phyloP scores from a whole-genome alignment of 2,329 filamentous ascomycete genomes.

The Neofusicoccum sp. region DNA sequence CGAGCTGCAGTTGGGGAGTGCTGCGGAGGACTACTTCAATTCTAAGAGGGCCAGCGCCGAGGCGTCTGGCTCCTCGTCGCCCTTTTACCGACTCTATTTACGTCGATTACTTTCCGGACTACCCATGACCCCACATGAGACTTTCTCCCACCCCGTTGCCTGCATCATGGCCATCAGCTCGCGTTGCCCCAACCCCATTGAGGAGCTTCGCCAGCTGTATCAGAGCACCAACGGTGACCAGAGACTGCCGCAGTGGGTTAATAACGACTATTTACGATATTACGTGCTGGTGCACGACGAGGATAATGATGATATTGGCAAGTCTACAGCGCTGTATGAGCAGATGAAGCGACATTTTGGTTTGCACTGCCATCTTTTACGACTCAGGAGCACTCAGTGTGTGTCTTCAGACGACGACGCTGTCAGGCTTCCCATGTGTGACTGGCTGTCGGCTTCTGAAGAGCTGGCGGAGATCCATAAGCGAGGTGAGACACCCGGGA shows the following conservation, averaged over 20 bases:
- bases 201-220: slow-evolving; percentile 81
- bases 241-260: slow-evolving; percentile 78
- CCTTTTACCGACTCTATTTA: slow-evolving; percentile 83
- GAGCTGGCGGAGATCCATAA: slow-evolving; percentile 72
- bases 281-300: slow-evolving; percentile 97
- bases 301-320: slow-evolving; percentile 86
- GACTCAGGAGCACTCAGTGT: slow-evolving; percentile 80
- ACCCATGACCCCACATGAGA: slow-evolving; percentile 79
- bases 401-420: slow-evolving; percentile 90
- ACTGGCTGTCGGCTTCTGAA: slow-evolving; percentile 87
- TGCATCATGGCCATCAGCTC: slow-evolving; percentile 95
- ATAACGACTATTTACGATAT: slow-evolving; percentile 89
- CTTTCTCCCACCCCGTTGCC: slow-evolving; percentile 90
- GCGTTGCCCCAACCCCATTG: slow-evolving; percentile 76
- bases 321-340: slow-evolving; percentile 87
- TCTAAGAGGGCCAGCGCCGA: slow-evolving; percentile 31
- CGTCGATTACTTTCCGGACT: slow-evolving; percentile 78
- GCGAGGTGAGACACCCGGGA: slow-evolving; percentile 47
- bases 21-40: slow-evolving; percentile 43
- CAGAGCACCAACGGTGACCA: slow-evolving; percentile 76
- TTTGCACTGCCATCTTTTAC: slow-evolving; percentile 86
- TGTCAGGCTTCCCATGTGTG: slow-evolving; percentile 72
- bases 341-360: slow-evolving; percentile 99
- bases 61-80: slow-evolving; percentile 52
- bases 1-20: slow-evolving; percentile 51